Percentiles rank a stretch among this genome's conserved stretches.
Evolutionary conservation across 2,329 filamentous ascomycete genomes (phyloP).

Genomic region (Chaetomiaceae sp.): DNA sequence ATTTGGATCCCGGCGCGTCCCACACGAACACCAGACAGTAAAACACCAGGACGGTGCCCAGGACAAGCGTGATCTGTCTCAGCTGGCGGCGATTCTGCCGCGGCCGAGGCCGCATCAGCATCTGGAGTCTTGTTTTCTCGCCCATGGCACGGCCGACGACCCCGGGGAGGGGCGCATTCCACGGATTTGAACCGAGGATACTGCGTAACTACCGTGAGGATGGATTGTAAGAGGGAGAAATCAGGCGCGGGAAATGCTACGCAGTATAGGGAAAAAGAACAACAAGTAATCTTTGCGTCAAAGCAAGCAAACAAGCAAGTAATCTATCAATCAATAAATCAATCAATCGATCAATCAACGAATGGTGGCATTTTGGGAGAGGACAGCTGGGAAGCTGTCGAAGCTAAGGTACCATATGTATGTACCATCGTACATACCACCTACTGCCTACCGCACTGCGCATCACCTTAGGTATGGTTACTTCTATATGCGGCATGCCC

Average conservation of each 20-base stretch:
- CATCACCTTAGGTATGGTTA: no score
- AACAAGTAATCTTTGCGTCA: no score
- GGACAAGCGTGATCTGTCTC: conserved; percentile 22
- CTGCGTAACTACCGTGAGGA: not conserved
- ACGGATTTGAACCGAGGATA: no score
- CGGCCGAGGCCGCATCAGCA: conserved; percentile 18
- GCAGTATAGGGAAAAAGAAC: no score
- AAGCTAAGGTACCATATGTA: no score
- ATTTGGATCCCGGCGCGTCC: not conserved
- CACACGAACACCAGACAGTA: conserved; percentile 29
- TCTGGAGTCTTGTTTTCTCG: conserved; percentile 7
- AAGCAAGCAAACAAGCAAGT: no score
- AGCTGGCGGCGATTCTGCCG: conserved; percentile 21
- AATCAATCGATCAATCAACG: no score
- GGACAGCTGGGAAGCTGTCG: no score
- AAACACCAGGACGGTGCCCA: conserved; percentile 22
- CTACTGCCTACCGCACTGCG: not conserved
- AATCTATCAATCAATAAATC: no score
- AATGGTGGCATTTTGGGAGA: no score
- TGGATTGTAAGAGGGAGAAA: not conserved
- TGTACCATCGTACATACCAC: not conserved
- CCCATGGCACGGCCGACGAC: not conserved
- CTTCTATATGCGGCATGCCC: no score
- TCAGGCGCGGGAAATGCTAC: no score
- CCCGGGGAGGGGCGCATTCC: conserved; percentile 5